Evolutionary conservation across 139 green algal species (phyloP).

Genomic region (Volvox africanus): DNA sequence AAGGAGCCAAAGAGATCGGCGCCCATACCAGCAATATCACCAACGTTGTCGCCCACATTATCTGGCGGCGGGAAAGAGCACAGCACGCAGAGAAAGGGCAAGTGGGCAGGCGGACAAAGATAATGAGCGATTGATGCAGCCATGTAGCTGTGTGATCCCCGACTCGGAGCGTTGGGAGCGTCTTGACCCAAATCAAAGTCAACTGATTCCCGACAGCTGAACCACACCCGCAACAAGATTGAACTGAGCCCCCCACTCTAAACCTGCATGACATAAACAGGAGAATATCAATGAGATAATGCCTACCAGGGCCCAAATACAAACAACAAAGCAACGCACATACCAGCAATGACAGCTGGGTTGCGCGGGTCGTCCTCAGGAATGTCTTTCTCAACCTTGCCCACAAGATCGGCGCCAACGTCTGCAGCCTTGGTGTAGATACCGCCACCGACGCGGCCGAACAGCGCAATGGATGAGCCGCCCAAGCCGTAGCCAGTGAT

Average conservation of each 20-base stretch:
- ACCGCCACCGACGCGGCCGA: conserved; percentile 95
- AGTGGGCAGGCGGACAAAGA: neutral
- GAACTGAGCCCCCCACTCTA: too few species aligned
- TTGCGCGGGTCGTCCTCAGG: conserved; percentile 99
- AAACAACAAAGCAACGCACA: neutral
- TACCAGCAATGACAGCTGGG: conserved; percentile 96
- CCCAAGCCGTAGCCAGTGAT: conserved; percentile 98
- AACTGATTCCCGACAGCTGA: too few species aligned
- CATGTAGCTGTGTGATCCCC: too few species aligned
- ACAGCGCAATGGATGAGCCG: conserved; percentile 97
- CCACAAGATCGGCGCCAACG: conserved; percentile 97
- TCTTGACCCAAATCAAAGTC: too few species aligned
- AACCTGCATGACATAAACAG: too few species aligned
- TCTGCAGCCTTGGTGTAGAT: conserved; percentile 99
- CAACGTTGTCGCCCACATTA: conserved; percentile 99
- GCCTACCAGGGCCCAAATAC: too few species aligned
- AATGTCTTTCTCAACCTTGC: conserved; percentile 99
- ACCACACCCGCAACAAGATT: too few species aligned
- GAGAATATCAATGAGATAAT: too few species aligned
- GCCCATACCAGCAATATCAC: conserved; percentile 99
- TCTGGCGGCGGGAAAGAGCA: conserved; percentile 63
- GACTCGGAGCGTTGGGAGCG: too few species aligned
- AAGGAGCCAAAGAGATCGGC: conserved; percentile 98
- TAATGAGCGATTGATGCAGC: too few species aligned
- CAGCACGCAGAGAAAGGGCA: neutral